These are phyloP conservation scores for Licmophora abbreviata DNA, from an alignment of 108 stramenopile genomes.

Conservation along the genomic window DNA sequence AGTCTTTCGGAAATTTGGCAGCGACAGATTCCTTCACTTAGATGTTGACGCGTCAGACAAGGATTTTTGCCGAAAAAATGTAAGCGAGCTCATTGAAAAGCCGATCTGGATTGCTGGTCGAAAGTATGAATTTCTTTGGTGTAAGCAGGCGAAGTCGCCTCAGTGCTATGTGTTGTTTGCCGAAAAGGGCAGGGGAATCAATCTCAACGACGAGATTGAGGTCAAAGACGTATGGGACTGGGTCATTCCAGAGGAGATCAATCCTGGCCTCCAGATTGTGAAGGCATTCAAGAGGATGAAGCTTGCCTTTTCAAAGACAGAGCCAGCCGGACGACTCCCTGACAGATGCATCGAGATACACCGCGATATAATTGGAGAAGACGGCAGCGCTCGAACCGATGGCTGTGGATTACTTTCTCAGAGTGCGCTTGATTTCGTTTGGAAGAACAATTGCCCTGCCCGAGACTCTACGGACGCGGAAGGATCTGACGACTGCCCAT, in stretches of 20 bases:
- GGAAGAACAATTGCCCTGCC: constrained; percentile 2
- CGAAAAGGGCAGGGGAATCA: constrained; percentile 20
- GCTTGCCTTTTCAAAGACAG: constrained; percentile 19
- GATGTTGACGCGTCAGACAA: background rate
- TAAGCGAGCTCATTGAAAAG: constrained; percentile 5
- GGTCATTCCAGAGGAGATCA: constrained; percentile 14
- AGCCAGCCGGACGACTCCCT: constrained; percentile 8
- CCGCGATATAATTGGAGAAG: constrained; percentile 9
- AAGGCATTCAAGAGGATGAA: constrained; percentile 27
- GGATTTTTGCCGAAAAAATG: constrained; percentile 1
- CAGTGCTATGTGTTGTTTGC: constrained; percentile 24
- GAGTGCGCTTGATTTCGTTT: constrained; percentile 18
- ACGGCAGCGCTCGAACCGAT: constrained; percentile 13
- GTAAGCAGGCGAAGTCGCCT: constrained; percentile 11
- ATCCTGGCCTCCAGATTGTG: constrained; percentile 11
- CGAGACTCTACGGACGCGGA: background rate
- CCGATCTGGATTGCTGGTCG: constrained; percentile 10
- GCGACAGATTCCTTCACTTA: constrained; percentile 21
- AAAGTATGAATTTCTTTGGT: constrained; percentile 18
- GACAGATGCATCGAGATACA: constrained; percentile 6
- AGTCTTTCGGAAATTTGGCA: constrained; percentile 19
- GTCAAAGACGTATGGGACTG: constrained; percentile 12
- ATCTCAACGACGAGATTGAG: constrained; percentile 10
- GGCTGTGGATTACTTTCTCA: constrained; percentile 24
- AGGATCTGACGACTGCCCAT: constrained; percentile 5